These are phyloP conservation scores for Tuber magnatum DNA, from an alignment of 495 filamentous ascomycete genomes.

Conservation along the genomic window DNA sequence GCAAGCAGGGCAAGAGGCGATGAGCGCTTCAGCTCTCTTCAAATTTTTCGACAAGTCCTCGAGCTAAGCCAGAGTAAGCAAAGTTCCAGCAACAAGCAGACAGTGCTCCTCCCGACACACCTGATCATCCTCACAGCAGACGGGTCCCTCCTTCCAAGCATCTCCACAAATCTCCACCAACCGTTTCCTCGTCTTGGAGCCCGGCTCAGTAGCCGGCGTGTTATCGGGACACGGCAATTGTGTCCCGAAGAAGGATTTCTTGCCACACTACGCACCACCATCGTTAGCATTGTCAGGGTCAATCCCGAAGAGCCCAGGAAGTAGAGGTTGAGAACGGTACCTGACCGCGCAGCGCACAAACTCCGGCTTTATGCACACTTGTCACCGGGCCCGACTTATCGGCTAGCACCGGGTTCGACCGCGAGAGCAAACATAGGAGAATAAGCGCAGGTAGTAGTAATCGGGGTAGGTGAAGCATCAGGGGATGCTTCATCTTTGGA, in stretches of 20 bases:
- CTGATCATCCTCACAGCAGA: slow-evolving; percentile 81
- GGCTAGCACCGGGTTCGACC: slow-evolving; percentile 8
- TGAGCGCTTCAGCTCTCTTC: slow-evolving; percentile 77
- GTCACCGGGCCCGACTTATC: slow-evolving; percentile 43
- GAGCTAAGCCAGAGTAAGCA: slow-evolving; percentile 51
- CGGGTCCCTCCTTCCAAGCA: slow-evolving; percentile 70
- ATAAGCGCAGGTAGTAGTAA: slow-evolving; percentile 14
- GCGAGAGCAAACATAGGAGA: slow-evolving; percentile 25
- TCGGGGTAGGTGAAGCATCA: slow-evolving; percentile 27
- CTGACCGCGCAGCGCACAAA: slow-evolving; percentile 77
- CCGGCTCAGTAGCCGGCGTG: slow-evolving; percentile 65
- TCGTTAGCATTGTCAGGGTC: slow-evolving; percentile 13
- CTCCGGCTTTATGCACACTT: slow-evolving; percentile 71
- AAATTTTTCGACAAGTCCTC: slow-evolving; percentile 70
- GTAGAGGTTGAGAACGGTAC: slow-evolving; percentile 14
- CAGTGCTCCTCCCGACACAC: slow-evolving; percentile 42
- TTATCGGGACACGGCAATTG: slow-evolving; percentile 94
- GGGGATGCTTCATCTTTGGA: slow-evolving; percentile 31
- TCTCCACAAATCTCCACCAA: slow-evolving; percentile 78
- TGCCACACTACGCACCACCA: slow-evolving; percentile 60
- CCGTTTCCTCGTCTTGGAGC: slow-evolving; percentile 60
- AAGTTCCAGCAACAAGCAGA: not conserved
- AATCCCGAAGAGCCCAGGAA: not conserved
- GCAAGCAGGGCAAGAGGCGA: slow-evolving; percentile 88
- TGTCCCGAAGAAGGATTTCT: slow-evolving; percentile 75